Base-by-base conservation (phyloP, 129 eudicot genomes). In the Sambucus nigra region DNA sequence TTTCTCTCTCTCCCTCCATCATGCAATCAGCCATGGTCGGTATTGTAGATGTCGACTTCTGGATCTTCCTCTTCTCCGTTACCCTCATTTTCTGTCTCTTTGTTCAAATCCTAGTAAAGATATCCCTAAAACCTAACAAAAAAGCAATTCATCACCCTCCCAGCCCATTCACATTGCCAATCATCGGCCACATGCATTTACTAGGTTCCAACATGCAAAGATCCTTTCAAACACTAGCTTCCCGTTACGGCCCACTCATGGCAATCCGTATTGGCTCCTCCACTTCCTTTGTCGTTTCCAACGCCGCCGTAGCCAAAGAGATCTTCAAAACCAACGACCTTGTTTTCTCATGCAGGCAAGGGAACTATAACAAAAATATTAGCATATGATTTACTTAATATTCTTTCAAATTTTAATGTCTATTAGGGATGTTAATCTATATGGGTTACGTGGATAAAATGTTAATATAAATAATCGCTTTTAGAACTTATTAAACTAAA, bases 121-220 rank as follows among this genome's bases (percentile, higher is more conserved):
- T 47, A 31, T 33, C 14, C 20, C 56, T 13, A 28, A 66, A 57
- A 38, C 31, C 31, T 1, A 15, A 32, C 11, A 39, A 27, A 11
- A 10, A 21, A 44, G 6, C 22, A 0, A 2, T 57, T 45, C 42
- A 38, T 2, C 44, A 23, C 15, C 65, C 85, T 24, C 85, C 84
- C 3, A 65, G 54, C 53, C 84, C 80, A 3, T 66, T 66, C 8
- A 60, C 76, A 0, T 60, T 78, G 23, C 84, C 84, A 1, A 47
- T 78, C 20, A 73, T 78, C 14, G 84, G 84, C 4, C 84, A 78
- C 59, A 60, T 78, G 27, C 84, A 78, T 27, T 69, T 78, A 29
- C 76, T 78, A 8, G 57, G 73, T 24, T 67, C 69, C 33, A 40
- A 46, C 32, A 39, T 73, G 11, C 73, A 48, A 59, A 63, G 61